Evolutionary conservation across 345 rosid species (phyloP).

Genomic region (Nasturtium officinale): DNA sequence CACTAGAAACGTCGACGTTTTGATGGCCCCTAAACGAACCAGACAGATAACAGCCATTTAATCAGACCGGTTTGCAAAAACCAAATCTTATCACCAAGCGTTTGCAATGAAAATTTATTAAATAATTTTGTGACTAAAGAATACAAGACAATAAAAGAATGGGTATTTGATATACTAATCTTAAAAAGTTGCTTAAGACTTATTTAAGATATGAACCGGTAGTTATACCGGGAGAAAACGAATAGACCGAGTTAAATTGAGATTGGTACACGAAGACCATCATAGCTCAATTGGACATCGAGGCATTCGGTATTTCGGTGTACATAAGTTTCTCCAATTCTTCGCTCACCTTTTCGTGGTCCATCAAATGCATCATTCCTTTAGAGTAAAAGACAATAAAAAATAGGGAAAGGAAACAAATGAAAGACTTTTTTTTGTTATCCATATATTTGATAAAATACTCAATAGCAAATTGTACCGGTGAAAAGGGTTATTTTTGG

Average conservation of each 20-base stretch:
- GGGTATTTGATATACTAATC: background rate
- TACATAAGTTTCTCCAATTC: slow-evolving; percentile 58
- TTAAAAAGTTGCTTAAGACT: background rate
- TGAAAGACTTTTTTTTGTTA: background rate
- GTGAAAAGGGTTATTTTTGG: slow-evolving; percentile 89
- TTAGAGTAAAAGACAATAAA: background rate
- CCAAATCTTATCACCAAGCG: slow-evolving; percentile 1
- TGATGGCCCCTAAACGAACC: slow-evolving; percentile 12
- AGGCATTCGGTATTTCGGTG: slow-evolving; percentile 73
- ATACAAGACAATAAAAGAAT: background rate
- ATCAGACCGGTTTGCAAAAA: slow-evolving; percentile 21
- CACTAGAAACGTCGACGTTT: slow-evolving; percentile 18
- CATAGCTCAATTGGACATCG: slow-evolving; percentile 78
- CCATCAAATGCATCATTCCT: slow-evolving; percentile 99
- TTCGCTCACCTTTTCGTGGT: slow-evolving; percentile 74
- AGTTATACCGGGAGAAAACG: background rate
- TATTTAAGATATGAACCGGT: slow-evolving; percentile 3
- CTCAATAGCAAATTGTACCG: slow-evolving; percentile 47
- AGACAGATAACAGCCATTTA: background rate
- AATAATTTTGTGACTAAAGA: background rate
- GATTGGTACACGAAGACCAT: slow-evolving; percentile 75
- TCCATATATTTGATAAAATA: background rate
- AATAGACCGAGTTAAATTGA: slow-evolving; percentile 48
- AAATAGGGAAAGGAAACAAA: slow-evolving; percentile 10
- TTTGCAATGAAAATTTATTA: background rate